Percentiles rank a stretch among this genome's conserved stretches.
These are phyloP conservation scores for Coelastrella sp. DNA, from an alignment of 139 green algal species.

Conservation along the genomic window DNA sequence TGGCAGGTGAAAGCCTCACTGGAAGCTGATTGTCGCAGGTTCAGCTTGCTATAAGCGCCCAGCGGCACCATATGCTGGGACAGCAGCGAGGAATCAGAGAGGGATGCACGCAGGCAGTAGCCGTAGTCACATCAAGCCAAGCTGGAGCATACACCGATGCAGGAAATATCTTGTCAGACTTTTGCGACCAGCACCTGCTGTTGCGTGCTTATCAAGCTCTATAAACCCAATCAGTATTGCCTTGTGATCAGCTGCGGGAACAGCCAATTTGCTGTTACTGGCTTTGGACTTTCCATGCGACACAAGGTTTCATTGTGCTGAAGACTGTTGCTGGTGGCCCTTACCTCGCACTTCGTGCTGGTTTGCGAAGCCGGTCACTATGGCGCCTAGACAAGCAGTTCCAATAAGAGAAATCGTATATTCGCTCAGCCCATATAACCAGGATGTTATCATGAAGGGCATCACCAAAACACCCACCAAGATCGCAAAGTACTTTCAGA, in stretches of 20 bases:
- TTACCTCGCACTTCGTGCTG: background rate
- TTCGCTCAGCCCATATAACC: constrained; percentile 89
- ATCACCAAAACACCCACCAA: constrained; percentile 44
- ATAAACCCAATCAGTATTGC: too few relatives aligned
- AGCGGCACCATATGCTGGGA: background rate
- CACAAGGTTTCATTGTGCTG: background rate
- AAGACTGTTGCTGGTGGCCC: background rate
- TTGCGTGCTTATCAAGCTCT: too few relatives aligned
- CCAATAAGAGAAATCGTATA: constrained; percentile 85
- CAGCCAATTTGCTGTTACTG: too few relatives aligned
- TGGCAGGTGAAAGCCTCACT: background rate
- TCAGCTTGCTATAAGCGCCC: background rate
- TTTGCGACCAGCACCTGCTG: too few relatives aligned
- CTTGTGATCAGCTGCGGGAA: too few relatives aligned
- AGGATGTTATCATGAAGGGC: constrained; percentile 56
- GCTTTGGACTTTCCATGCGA: too few relatives aligned
- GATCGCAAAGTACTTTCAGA: constrained; percentile 50
- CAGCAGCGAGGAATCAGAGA: too few relatives aligned
- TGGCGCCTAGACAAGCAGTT: constrained; percentile 39
- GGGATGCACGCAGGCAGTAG: too few relatives aligned
- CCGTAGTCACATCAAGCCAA: too few relatives aligned
- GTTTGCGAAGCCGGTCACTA: background rate
- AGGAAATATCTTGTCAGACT: too few relatives aligned
- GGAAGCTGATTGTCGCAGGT: too few relatives aligned
- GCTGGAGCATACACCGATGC: too few relatives aligned